phyloP scores from a whole-genome alignment of 2,329 filamentous ascomycete genomes.

The Pseudocercospora eumusae region DNA sequence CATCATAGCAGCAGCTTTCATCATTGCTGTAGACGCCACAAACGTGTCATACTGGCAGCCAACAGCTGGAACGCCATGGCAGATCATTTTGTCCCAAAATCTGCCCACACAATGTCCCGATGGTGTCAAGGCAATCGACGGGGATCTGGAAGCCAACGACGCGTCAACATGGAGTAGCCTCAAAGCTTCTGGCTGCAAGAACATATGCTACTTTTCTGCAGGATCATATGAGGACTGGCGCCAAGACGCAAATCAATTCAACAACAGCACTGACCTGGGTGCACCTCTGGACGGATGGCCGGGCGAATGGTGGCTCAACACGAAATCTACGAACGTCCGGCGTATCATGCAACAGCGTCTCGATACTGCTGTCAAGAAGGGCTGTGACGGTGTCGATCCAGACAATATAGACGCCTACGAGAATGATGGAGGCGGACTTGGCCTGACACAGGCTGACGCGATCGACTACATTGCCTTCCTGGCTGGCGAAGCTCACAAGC shows the following conservation, averaged over 20 bases:
- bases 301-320: conserved; percentile 67
- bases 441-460: conserved; percentile 7
- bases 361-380: conserved; percentile 52
- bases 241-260: conserved; percentile 50
- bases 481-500: not conserved
- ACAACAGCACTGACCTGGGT: not conserved
- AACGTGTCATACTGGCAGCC: not conserved
- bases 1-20: not conserved
- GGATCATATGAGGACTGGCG: conserved; percentile 68
- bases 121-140: conserved; percentile 14
- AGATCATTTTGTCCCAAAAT: not conserved
- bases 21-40: not conserved
- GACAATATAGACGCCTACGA: conserved; percentile 35
- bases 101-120: not conserved
- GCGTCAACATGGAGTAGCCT: conserved; percentile 9
- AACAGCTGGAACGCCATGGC: not conserved
- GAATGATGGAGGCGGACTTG: conserved; percentile 17
- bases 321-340: conserved; percentile 60
- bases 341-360: conserved; percentile 65
- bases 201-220: conserved; percentile 73
- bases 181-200: conserved; percentile 9
- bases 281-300: conserved; percentile 45
- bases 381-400: conserved; percentile 43
- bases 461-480: not conserved
- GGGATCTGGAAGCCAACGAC: conserved; percentile 18